Base-by-base conservation (phyloP, 148 eudicot species). In the Vaccinium corymbosum region DNA sequence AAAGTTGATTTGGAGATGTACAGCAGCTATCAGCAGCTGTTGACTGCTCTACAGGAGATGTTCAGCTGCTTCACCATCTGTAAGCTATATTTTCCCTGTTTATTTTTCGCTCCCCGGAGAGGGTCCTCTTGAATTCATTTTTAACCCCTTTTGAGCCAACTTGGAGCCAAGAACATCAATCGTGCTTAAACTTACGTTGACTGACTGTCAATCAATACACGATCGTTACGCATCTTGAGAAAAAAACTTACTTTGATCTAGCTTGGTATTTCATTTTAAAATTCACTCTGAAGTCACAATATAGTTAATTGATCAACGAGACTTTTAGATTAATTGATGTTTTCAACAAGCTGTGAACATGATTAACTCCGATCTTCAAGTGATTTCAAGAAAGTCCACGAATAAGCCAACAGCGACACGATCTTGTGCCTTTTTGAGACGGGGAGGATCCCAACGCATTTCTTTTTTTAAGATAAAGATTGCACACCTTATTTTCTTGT, bases 1-100 rank as follows among this genome's bases (percentile, higher is more conserved):
- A 95, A 95, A 87, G 89, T 95, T 48, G 97, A 95, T 87, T 90
- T 95, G 59, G 91, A 92, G 75, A 85, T 88, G 80, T 93, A 93
- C 87, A 70, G 49, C 70, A 80, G 86, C 85, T 95, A 95, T 76
- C 86, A 91, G 38, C 88, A 94, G 22, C 95, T 95, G 14, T 84
- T 94, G 78, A 86, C 80, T 78, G 93, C 93, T 11, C 84, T 95
- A 22, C 90, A 91, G 52, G 89, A 92, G 1, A 82, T 95, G 93
- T 94, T 94, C 87, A 86, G 93, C 70, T 89, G 92, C 83, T 90
- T 93, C 87, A 90, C 92, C 61, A 91, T 94, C 42, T 86, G 97
- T 94, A 89, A 78, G 96, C 35, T 84, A 32, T 20, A 3, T 5
- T 15, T 19, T 84, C 13, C 59, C 66, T 6, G 20, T 1, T 61